These are phyloP conservation scores for Salix arbutifolia DNA, from an alignment of 345 rosid species.

Conservation along the genomic window DNA sequence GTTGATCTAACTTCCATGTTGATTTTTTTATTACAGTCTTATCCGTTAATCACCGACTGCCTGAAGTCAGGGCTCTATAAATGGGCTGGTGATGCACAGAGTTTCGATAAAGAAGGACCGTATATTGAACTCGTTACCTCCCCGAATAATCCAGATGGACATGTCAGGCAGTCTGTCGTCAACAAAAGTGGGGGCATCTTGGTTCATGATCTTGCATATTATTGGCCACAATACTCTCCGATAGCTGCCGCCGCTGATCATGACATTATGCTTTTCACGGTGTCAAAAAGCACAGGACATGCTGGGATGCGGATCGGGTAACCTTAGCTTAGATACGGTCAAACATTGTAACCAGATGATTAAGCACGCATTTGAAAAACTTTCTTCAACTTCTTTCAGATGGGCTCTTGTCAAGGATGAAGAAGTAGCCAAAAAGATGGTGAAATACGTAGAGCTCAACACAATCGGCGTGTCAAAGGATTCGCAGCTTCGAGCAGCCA, in stretches of 20 bases:
- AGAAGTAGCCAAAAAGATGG: conserved; percentile 66
- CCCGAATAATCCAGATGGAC: conserved; percentile 93
- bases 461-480: conserved; percentile 89
- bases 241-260: conserved; percentile 64
- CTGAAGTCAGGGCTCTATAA: conserved; percentile 64
- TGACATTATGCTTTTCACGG: conserved; percentile 75
- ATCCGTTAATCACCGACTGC: conserved; percentile 70
- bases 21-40: conserved; percentile 51
- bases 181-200: conserved; percentile 60
- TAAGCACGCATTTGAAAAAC: background rate
- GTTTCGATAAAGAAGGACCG: conserved; percentile 48
- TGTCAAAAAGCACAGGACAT: conserved; percentile 83
- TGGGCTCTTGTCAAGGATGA: conserved; percentile 85
- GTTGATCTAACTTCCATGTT: conserved; percentile 8
- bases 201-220: conserved; percentile 88
- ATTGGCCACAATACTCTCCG: conserved; percentile 94
- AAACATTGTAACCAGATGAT: background rate
- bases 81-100: conserved; percentile 89
- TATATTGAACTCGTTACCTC: conserved; percentile 91
- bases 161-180: conserved; percentile 57
- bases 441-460: conserved; percentile 72
- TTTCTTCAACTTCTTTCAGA: conserved; percentile 26
- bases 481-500: conserved; percentile 84
- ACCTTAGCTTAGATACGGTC: background rate
- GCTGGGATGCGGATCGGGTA: conserved; percentile 97